Percentiles rank a stretch among this genome's conserved stretches.
These are phyloP conservation scores for Trichocomaceae sp. DNA, from an alignment of 2,329 filamentous ascomycete species.

Conservation along the genomic window DNA sequence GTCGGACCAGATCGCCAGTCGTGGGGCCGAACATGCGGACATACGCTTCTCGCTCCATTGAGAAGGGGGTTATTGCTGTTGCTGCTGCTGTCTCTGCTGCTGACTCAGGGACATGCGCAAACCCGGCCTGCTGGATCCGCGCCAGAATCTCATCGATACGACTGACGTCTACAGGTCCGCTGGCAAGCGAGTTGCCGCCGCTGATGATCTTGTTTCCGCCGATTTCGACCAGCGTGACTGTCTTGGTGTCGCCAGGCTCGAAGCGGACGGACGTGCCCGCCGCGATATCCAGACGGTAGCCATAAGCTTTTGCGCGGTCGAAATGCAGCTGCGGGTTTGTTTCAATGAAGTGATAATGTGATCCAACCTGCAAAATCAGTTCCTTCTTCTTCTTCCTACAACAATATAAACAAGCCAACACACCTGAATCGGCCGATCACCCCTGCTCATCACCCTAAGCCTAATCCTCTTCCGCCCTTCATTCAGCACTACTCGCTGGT, in stretches of 20 bases:
- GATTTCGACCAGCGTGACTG: conserved; percentile 83
- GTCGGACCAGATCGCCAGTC: conserved; percentile 72
- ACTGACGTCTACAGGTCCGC: conserved; percentile 60
- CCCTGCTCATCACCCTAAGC: conserved; percentile 74
- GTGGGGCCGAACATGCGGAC: conserved; percentile 89
- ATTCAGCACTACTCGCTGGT: conserved; percentile 60
- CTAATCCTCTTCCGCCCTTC: conserved; percentile 65
- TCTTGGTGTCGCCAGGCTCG: conserved; percentile 87
- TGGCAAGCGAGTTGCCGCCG: conserved; percentile 75
- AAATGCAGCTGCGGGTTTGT: conserved; percentile 87
- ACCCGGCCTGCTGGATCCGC: conserved; percentile 64
- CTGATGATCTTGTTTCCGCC: conserved; percentile 70
- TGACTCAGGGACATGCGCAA: conserved; percentile 68
- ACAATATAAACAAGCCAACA: conserved; percentile 7
- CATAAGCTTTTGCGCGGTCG: conserved; percentile 74
- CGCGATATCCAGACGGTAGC: conserved; percentile 79
- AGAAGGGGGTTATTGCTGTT: conserved; percentile 48
- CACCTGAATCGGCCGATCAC: conserved; percentile 85
- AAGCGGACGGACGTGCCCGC: conserved; percentile 90
- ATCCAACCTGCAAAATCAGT: conserved; percentile 55
- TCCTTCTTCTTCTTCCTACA: not conserved
- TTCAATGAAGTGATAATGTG: conserved; percentile 94
- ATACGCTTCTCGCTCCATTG: conserved; percentile 74
- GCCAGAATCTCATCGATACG: conserved; percentile 60
- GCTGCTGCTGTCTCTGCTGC: conserved; percentile 45